Base-by-base conservation (phyloP, 805 yeast genomes). In the Kodamaea restingae region DNA sequence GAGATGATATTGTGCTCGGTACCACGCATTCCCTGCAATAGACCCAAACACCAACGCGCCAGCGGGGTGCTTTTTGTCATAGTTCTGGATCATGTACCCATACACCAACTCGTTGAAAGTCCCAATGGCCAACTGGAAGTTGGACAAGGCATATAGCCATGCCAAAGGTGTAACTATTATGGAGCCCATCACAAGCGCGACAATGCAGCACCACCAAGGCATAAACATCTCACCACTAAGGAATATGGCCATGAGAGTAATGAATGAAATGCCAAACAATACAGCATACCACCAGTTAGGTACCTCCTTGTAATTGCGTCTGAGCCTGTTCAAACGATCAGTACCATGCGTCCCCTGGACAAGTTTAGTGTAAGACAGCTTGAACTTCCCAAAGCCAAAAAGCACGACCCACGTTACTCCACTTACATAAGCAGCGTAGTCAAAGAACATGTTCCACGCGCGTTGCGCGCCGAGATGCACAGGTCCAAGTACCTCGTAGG, bases 51-150 rank as follows among this genome's bases (percentile, higher is more conserved):
- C 61, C 1, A 70, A 54, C 3, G 76, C 77, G 4, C 76, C 71
- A 2, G 67, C 75, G 1, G 78, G 78, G 41, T 73, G 77, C 31
- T 57, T 56, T 21, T 52, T 39, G 2, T 41, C 14, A 8, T 48
- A 29, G 18, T 51, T 53, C 42, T 73, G 71, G 4, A 70, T 63
- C 65, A 73, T 58, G 32, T 62, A 55, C 0, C 79, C 79, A 44
- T 68, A 74, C 4, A 71, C 47, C 17, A 74, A 58, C 45, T 73
- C 78, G 46, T 74, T 74, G 45, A 74, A 70, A 0, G 77, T 68
- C 2, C 78, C 78, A 17, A 73, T 68, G 2, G 77, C 75, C 15
- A 74, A 55, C 45, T 74, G 80, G 51, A 74, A 74, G 46, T 72
- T 74, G 8, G 76, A 70, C 14, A 68, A 53, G 0, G 78, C 79